Evolutionary conservation across 345 rosid species (phyloP).

Genomic region (Atalantia buxifolia): DNA sequence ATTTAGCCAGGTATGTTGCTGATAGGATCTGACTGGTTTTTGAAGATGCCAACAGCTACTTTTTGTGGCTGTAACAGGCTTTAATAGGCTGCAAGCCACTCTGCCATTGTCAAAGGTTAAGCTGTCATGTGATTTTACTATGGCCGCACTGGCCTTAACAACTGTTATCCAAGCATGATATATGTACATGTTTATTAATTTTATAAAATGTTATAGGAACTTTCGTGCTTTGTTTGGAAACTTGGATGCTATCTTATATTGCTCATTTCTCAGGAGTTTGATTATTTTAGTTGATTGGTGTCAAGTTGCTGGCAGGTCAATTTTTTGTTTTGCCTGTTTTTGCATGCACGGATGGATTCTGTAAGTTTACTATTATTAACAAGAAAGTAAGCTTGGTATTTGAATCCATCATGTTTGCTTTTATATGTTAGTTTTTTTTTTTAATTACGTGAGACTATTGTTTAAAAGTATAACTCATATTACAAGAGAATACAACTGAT

Average conservation of each 20-base stretch:
- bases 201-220: background rate
- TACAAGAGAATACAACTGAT: too few relatives aligned
- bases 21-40: constrained; percentile 46
- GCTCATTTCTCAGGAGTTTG: background rate
- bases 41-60: constrained; percentile 3
- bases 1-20: constrained; percentile 56
- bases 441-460: too few relatives aligned
- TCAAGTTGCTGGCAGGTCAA: background rate
- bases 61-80: constrained; percentile 2
- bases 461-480: too few relatives aligned
- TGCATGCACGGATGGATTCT: background rate
- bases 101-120: constrained; percentile 33
- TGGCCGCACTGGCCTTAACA: background rate
- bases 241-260: background rate
- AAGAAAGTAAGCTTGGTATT: background rate
- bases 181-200: background rate
- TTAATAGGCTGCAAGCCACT: constrained; percentile 47
- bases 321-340: background rate
- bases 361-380: background rate
- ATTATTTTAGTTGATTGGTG: background rate
- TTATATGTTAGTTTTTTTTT: background rate
- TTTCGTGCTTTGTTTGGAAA: background rate
- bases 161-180: background rate
- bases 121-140: background rate
- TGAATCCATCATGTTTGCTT: background rate